Evolutionary conservation across 2,329 filamentous ascomycete species (phyloP).

Genomic region (Ilyonectria robusta): DNA sequence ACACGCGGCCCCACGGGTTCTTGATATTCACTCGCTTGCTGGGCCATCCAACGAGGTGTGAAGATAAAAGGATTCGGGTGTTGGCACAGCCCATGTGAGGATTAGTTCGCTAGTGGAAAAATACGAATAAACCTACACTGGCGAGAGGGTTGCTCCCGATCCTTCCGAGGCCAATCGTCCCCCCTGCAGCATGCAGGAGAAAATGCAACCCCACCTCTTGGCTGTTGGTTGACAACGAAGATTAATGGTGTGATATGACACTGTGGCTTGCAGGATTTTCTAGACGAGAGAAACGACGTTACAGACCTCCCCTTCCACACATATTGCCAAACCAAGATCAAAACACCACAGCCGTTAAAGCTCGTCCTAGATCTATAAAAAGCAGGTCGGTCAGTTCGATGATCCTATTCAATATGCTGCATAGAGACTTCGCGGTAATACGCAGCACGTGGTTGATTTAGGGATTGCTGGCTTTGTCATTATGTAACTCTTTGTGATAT

Average conservation of each 20-base stretch:
- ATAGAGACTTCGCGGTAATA: no score
- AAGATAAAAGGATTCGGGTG: not conserved
- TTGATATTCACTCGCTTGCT: not conserved
- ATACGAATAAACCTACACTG: not conserved
- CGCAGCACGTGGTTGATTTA: no score
- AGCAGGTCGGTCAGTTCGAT: no score
- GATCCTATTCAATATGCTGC: no score
- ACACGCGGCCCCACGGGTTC: not conserved
- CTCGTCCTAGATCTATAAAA: no score
- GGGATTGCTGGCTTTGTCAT: no score
- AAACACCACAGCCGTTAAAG: no score
- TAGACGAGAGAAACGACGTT: not conserved
- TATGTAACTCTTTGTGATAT: no score
- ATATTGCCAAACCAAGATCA: no score
- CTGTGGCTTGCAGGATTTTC: slow-evolving; percentile 8
- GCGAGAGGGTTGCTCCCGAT: not conserved
- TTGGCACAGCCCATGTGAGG: not conserved
- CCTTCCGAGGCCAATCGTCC: not conserved
- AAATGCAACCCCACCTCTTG: slow-evolving; percentile 5
- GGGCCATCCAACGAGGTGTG: not conserved
- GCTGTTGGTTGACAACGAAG: not conserved
- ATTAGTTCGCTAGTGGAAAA: not conserved
- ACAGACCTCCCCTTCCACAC: not conserved
- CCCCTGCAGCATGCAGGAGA: not conserved
- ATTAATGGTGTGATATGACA: slow-evolving; percentile 7